Evolutionary conservation across 768 basidiomycete species (phyloP).

Genomic region (Trichaptum fuscoviolaceum): DNA sequence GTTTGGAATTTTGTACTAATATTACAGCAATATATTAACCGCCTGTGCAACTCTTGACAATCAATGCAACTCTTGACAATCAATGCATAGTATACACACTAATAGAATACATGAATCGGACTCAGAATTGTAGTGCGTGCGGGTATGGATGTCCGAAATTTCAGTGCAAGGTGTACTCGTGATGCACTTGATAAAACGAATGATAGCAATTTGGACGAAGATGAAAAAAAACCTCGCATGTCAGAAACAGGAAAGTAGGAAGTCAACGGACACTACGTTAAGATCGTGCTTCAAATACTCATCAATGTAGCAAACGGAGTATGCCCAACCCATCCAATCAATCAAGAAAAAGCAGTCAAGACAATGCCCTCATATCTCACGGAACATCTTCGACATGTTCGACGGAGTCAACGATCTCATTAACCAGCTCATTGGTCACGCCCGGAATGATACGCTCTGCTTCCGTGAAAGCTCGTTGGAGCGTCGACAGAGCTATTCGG

Average conservation of each 20-base stretch:
- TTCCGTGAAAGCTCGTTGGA: slow-evolving; percentile 90
- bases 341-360: slow-evolving; percentile 2
- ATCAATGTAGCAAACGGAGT: not conserved
- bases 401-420: slow-evolving; percentile 91
- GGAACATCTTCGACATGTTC: slow-evolving; percentile 75
- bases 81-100: not conserved
- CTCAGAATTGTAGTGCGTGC: not conserved
- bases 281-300: not conserved
- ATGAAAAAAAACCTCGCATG: not conserved
- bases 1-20: not conserved
- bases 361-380: not conserved
- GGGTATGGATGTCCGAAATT: not conserved
- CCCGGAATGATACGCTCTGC: slow-evolving; percentile 96
- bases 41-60: not conserved
- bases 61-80: not conserved
- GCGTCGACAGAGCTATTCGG: slow-evolving; percentile 72
- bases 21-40: not conserved
- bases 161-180: not conserved
- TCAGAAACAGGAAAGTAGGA: not conserved
- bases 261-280: not conserved
- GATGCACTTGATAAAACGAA: slow-evolving; percentile 5
- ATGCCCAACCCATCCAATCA: not conserved
- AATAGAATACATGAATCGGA: not conserved
- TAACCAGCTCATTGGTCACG: slow-evolving; percentile 85
- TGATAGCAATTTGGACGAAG: slow-evolving; percentile 3